Conservation (phyloP, 2,329 filamentous ascomycete genomes). For the Graphilbum ipis-grandicollis region DNA sequence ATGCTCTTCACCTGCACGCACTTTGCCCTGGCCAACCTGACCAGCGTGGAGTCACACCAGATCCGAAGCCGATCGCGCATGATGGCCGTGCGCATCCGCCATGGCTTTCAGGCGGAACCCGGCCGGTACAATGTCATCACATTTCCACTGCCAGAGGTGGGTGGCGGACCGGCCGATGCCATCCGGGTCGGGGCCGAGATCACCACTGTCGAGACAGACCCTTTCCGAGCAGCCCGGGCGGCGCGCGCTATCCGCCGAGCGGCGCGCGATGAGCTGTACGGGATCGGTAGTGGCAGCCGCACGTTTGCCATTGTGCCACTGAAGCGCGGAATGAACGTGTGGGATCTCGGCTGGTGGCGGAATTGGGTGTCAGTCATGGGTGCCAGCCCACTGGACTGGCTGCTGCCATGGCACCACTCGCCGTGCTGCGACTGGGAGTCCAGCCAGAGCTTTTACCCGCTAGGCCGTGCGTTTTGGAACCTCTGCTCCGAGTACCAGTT, state of each 20-base stretch:
- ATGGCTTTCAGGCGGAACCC: conserved; percentile 22
- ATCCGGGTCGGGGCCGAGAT: neutral
- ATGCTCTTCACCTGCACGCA: conserved; percentile 62
- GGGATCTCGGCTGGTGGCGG: conserved; percentile 50
- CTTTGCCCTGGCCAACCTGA: conserved; percentile 56
- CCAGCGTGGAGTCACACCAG: conserved; percentile 66
- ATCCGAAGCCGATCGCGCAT: conserved; percentile 45
- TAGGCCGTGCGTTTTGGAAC: conserved; percentile 43
- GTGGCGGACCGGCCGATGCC: neutral
- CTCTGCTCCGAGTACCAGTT: conserved; percentile 29
- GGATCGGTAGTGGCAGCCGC: too few relatives aligned
- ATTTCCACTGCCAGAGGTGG: conserved; percentile 7
- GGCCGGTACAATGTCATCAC: conserved; percentile 28
- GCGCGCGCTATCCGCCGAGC: conserved; percentile 6
- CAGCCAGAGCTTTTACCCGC: conserved; percentile 47
- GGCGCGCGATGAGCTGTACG: conserved; percentile 23
- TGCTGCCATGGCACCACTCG: conserved; percentile 57
- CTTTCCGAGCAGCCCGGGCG: neutral
- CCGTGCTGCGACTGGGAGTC: conserved; percentile 56
- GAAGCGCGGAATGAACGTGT: conserved; percentile 63
- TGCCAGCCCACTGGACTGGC: conserved; percentile 51
- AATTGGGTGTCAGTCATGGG: conserved; percentile 80
- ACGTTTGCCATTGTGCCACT: conserved; percentile 69
- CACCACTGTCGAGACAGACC: conserved; percentile 3
- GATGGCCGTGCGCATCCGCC: conserved; percentile 56